A percentile compares a stretch with the other conserved stretches of the same genome.
phyloP scores from a whole-genome alignment of 2,329 filamentous ascomycete species.

The Phialophora macrospora region DNA sequence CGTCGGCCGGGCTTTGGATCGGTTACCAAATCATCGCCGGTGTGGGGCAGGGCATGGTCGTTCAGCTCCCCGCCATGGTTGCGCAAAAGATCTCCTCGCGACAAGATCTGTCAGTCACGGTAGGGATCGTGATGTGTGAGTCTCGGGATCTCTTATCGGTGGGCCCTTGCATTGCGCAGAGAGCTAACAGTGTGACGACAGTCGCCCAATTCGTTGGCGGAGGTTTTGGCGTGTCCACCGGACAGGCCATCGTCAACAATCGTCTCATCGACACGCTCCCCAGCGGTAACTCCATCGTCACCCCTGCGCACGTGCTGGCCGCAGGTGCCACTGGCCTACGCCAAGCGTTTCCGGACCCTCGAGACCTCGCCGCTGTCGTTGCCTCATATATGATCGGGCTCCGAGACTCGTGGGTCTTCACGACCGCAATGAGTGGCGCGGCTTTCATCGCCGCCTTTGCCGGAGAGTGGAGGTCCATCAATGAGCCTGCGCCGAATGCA shows the following conservation, averaged over 20 bases:
- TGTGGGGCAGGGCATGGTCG: slow-evolving; percentile 37
- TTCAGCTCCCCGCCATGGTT: slow-evolving; percentile 31
- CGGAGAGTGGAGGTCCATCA: slow-evolving; percentile 3
- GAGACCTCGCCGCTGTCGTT: neutral
- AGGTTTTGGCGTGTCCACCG: neutral
- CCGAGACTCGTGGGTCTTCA: neutral
- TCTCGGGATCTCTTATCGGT: neutral
- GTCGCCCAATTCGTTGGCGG: neutral
- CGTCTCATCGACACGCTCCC: neutral
- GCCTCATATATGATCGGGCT: neutral
- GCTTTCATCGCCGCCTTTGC: neutral
- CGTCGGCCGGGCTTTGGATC: slow-evolving; percentile 43
- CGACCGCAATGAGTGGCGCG: neutral
- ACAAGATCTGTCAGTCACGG: slow-evolving; percentile 7
- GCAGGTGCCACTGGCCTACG: neutral
- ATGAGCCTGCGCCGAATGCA: neutral
- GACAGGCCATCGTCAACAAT: neutral
- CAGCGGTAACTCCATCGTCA: neutral
- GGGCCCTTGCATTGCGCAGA: neutral
- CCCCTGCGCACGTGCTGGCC: neutral
- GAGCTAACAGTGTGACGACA: neutral
- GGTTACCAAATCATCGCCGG: slow-evolving; percentile 46
- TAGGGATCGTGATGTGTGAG: slow-evolving; percentile 29
- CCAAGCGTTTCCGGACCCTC: neutral
- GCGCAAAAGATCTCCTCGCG: slow-evolving; percentile 11